These are phyloP conservation scores for Fistulinella cinereoalba DNA, from an alignment of 1,284 basidiomycete genomes.

Conservation along the genomic window DNA sequence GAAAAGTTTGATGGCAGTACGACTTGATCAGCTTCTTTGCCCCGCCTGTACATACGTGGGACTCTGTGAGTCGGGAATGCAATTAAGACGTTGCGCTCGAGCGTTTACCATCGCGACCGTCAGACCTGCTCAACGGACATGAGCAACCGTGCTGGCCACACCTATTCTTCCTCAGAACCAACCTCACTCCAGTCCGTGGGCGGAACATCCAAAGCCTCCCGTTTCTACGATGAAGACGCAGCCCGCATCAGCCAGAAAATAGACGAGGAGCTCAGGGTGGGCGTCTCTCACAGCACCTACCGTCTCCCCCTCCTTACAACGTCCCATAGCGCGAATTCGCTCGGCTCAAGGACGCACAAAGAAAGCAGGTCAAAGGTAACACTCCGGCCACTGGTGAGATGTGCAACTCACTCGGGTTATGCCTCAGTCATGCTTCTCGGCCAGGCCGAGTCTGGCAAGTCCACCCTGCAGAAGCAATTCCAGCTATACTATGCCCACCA, in stretches of 20 bases:
- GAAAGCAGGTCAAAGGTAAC: conserved; percentile 64
- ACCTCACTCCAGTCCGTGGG: conserved; percentile 32
- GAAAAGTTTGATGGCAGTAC: conserved; percentile 30
- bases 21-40: conserved; percentile 34
- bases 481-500: conserved; percentile 74
- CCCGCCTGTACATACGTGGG: conserved; percentile 37
- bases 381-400: conserved; percentile 10
- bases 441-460: conserved; percentile 79
- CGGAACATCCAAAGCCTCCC: conserved; percentile 32
- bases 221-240: conserved; percentile 47
- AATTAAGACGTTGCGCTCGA: conserved; percentile 27
- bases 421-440: conserved; percentile 61
- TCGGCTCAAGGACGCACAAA: conserved; percentile 46
- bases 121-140: conserved; percentile 19
- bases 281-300: conserved; percentile 14
- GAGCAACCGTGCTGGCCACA: conserved; percentile 30
- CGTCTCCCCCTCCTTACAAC: not conserved
- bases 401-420: conserved; percentile 7
- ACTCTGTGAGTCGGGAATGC: conserved; percentile 28
- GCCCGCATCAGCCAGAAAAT: conserved; percentile 58
- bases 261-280: conserved; percentile 67
- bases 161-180: conserved; percentile 31
- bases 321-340: conserved; percentile 52
- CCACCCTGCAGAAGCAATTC: conserved; percentile 77
- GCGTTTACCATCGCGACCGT: conserved; percentile 17